Percentiles rank a stretch among this genome's conserved stretches.
Conservation (phyloP, 345 rosid genomes). For the Populus euphratica region DNA sequence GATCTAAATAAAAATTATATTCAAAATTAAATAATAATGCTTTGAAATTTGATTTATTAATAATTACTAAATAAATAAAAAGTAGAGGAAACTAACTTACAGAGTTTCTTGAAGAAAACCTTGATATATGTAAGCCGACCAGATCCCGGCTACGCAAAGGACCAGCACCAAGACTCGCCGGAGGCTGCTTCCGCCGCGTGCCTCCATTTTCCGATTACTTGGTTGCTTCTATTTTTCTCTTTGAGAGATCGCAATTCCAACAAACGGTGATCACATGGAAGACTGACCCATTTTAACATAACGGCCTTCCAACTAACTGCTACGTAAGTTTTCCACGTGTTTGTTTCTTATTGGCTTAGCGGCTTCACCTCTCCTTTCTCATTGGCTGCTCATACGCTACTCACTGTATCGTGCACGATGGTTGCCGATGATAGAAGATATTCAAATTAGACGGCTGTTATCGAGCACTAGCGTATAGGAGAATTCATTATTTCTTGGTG, state of each 20-base stretch:
- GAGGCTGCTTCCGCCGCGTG: constrained; percentile 61
- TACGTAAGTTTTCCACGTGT: constrained; percentile 27
- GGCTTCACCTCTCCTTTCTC: constrained; percentile 8
- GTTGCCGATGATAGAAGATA: background rate
- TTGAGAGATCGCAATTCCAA: background rate
- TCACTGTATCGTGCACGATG: background rate
- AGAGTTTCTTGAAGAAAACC: constrained; percentile 92
- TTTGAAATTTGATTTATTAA: background rate
- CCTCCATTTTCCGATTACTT: constrained; percentile 28
- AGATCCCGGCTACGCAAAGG: constrained; percentile 91
- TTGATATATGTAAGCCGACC: constrained; percentile 96
- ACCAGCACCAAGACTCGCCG: constrained; percentile 62
- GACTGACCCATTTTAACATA: background rate
- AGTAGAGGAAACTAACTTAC: constrained; percentile 39
- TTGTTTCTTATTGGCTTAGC: constrained; percentile 2
- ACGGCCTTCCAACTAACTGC: background rate
- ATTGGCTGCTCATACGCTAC: constrained; percentile 20
- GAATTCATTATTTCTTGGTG: background rate
- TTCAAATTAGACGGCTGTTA: background rate
- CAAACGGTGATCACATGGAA: background rate
- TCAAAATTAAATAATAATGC: background rate
- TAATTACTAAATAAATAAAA: background rate
- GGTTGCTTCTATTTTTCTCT: background rate
- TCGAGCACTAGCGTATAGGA: background rate
- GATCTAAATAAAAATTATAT: constrained; percentile 40